Base-by-base conservation (phyloP, 305 asterid genomes). In the Fraxinus platypoda region DNA sequence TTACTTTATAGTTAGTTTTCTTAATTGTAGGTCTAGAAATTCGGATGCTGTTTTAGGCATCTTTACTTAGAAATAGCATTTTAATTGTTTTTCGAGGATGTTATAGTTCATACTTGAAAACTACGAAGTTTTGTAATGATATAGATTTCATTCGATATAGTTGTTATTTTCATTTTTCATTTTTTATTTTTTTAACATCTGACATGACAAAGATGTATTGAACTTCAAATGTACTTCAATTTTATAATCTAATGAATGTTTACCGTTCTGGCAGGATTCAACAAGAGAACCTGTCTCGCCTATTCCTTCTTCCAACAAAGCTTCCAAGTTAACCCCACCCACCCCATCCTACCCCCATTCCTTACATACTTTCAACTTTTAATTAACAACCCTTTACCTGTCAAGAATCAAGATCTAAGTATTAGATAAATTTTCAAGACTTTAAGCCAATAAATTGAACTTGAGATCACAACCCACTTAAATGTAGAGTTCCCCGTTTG, bases 1-100 rank as follows among this genome's bases (percentile, higher is more conserved):
- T 77, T 92, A 80, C 78, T 92, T 76, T 92, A 88, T 77, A 85
- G 89, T 46, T 92, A 90, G 90, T 75, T 73, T 77, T 37, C 75
- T 78, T 35, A 31, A 54, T 71, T 31, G 54, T 37, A 15, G 71
- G 83, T 41, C 81, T 74, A 75, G 74, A 79, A 64, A 76, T 38
- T 3, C 17, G 19, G 73, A 46, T 71, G 62, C 59, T 71, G 31
- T 59, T 25, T 28, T 75, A 30, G 75, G 64, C 83, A 33, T 7
- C 35, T 28, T 75, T 37, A 46, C 81, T 25, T 7, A 38, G 78
- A 43, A 12, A 12, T 73, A 74, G 38, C 79, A 13, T 41, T 73
- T 57, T 85, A 77, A 79, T 64, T 80, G 79, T 74, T 77, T 41
- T 66, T 34, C 21, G 17, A 33, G 76, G 74, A 31, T 80, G 74